Percentiles rank a stretch among this genome's conserved stretches.
Evolutionary conservation across 2,329 filamentous ascomycete genomes (phyloP).

Genomic region (Beauveria asiatica): DNA sequence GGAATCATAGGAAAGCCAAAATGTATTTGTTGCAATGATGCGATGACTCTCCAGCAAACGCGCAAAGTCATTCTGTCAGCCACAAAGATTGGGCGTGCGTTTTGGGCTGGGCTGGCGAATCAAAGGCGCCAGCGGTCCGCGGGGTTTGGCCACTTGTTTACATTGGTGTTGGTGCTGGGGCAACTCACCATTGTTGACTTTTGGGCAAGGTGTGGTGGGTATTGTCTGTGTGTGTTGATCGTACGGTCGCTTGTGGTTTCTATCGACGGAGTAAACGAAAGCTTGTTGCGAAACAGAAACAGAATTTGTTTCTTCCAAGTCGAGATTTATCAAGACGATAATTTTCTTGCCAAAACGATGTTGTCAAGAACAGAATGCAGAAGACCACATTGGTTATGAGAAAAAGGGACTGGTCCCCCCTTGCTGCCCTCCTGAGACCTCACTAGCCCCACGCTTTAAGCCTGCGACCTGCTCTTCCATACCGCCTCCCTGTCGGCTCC

Average conservation of each 20-base stretch:
- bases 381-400: neutral
- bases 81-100: neutral
- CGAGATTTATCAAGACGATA: neutral
- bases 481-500: slow-evolving; percentile 10
- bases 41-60: neutral
- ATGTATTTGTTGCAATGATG: neutral
- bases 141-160: slow-evolving; percentile 25
- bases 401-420: slow-evolving; percentile 2
- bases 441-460: slow-evolving; percentile 3
- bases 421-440: slow-evolving; percentile 9
- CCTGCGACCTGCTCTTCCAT: neutral
- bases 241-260: neutral
- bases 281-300: neutral
- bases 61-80: neutral
- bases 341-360: neutral
- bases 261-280: neutral
- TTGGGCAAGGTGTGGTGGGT: slow-evolving; percentile 10
- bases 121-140: slow-evolving; percentile 20
- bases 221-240: slow-evolving; percentile 7
- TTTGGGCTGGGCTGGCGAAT: slow-evolving; percentile 22
- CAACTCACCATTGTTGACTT: slow-evolving; percentile 30
- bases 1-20: neutral
- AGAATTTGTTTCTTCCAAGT: neutral
- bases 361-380: slow-evolving; percentile 7
- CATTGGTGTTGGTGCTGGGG: slow-evolving; percentile 22